Percentiles rank a stretch among this genome's conserved stretches.
These are phyloP conservation scores for Syncephalastrum sp. DNA, from an alignment of 371 early-diverging fungal species.

Conservation along the genomic window DNA sequence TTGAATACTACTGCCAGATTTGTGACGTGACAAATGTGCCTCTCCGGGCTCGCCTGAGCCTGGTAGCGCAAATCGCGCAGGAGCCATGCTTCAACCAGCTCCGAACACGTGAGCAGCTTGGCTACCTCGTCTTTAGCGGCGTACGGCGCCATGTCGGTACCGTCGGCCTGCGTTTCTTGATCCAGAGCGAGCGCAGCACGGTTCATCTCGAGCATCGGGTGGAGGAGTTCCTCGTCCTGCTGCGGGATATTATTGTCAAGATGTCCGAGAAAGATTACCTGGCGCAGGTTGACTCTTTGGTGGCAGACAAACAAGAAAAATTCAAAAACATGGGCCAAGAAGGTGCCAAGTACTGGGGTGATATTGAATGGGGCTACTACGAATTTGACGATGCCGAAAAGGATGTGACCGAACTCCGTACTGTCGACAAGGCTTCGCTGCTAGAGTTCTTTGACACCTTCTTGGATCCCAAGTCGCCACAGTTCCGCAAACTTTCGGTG, in stretches of 20 bases:
- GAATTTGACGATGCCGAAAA: conserved; percentile 72
- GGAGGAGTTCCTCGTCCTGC: conserved; percentile 66
- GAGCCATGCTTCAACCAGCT: conserved; percentile 93
- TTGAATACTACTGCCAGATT: conserved; percentile 74
- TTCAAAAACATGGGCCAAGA: conserved; percentile 84
- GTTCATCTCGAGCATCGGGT: conserved; percentile 80
- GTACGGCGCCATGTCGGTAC: conserved; percentile 62
- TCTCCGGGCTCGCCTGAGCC: conserved; percentile 56
- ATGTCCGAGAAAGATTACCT: conserved; percentile 74
- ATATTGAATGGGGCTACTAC: conserved; percentile 76
- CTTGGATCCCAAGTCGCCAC: conserved; percentile 54
- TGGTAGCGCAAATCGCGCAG: conserved; percentile 75
- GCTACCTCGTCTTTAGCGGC: conserved; percentile 79
- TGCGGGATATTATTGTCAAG: conserved; percentile 53
- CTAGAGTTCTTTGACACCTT: conserved; percentile 57
- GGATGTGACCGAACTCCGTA: conserved; percentile 57
- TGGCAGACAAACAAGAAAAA: conserved; percentile 72
- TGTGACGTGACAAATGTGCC: conserved; percentile 49
- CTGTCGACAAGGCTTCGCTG: conserved; percentile 45
- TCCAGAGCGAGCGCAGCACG: conserved; percentile 89
- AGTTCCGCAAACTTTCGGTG: conserved; percentile 62
- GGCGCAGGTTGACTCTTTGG: conserved; percentile 70
- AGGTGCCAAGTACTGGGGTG: conserved; percentile 71
- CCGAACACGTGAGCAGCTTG: conserved; percentile 88
- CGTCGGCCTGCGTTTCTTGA: conserved; percentile 72